These are phyloP conservation scores for Globisporangium megalacanthum DNA, from an alignment of 352 stramenopile species.

Conservation along the genomic window DNA sequence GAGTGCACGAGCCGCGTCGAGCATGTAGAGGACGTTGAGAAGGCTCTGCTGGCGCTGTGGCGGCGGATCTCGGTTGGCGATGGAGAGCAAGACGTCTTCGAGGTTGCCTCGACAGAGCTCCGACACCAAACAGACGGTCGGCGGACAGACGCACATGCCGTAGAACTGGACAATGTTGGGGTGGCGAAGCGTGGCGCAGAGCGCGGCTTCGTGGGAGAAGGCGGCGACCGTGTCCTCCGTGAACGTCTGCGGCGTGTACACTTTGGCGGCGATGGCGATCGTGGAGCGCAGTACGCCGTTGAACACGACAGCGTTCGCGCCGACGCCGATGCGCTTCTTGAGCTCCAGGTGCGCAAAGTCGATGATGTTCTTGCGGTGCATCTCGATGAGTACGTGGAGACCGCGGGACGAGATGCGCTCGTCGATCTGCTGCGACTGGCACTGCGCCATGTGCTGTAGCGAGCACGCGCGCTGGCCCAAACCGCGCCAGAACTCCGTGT, in stretches of 20 bases:
- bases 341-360: conserved; percentile 60
- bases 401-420: conserved; percentile 33
- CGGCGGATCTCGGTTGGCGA: neutral
- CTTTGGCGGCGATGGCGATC: conserved; percentile 43
- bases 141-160: conserved; percentile 53
- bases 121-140: conserved; percentile 15
- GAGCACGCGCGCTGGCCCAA: conserved; percentile 10
- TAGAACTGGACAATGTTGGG: conserved; percentile 66
- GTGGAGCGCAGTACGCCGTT: conserved; percentile 29
- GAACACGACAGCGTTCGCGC: conserved; percentile 39
- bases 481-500: conserved; percentile 43
- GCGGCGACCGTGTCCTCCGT: conserved; percentile 38
- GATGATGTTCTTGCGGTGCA: conserved; percentile 57
- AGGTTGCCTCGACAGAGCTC: neutral
- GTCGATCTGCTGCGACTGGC: conserved; percentile 18
- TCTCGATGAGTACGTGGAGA: conserved; percentile 54
- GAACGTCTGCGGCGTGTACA: conserved; percentile 44
- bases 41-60: neutral
- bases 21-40: conserved; percentile 21
- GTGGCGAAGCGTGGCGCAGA: conserved; percentile 41
- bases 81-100: neutral
- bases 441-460: neutral
- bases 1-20: conserved; percentile 34
- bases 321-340: conserved; percentile 31
- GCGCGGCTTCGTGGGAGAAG: conserved; percentile 56